Conservation (phyloP, 2,329 filamentous ascomycete genomes). For the Aspergillus amoenus region DNA sequence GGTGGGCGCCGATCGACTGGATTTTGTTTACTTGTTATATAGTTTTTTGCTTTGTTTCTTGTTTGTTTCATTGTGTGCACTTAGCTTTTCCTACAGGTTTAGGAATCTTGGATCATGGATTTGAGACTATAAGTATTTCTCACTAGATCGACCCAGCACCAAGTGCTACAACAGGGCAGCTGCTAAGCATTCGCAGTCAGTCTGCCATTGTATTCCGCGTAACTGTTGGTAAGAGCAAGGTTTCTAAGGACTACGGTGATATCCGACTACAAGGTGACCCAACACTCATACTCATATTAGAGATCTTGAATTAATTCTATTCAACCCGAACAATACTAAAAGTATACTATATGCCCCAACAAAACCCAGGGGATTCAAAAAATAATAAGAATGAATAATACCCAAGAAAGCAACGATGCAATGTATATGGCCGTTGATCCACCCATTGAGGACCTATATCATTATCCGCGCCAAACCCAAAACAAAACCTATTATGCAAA, state of each 20-base stretch:
- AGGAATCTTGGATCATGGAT: constrained; percentile 10
- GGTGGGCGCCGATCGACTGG: constrained; percentile 16
- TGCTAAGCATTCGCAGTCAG: too few species aligned
- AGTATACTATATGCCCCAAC: not conserved
- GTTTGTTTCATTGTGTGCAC: not conserved
- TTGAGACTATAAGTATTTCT: not conserved
- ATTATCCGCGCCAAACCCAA: not conserved
- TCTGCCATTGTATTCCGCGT: not conserved
- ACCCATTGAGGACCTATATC: not conserved
- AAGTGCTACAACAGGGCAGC: not conserved
- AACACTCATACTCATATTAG: too few species aligned
- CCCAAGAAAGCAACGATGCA: not conserved
- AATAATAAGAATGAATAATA: not conserved
- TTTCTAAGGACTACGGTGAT: too few species aligned
- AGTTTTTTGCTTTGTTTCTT: constrained; percentile 5
- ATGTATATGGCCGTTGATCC: not conserved
- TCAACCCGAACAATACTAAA: not conserved
- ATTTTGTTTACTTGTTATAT: constrained; percentile 5
- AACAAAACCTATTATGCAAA: not conserved
- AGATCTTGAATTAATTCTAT: too few species aligned
- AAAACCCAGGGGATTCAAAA: not conserved
- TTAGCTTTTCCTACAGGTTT: constrained; percentile 9
- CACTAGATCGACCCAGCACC: not conserved
- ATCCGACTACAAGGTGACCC: too few species aligned
- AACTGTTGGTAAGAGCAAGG: too few species aligned